Evolutionary conservation across 768 basidiomycete species (phyloP), one percentile per base, ranked within the genome.

Genomic region (Clavulina sp.): DNA sequence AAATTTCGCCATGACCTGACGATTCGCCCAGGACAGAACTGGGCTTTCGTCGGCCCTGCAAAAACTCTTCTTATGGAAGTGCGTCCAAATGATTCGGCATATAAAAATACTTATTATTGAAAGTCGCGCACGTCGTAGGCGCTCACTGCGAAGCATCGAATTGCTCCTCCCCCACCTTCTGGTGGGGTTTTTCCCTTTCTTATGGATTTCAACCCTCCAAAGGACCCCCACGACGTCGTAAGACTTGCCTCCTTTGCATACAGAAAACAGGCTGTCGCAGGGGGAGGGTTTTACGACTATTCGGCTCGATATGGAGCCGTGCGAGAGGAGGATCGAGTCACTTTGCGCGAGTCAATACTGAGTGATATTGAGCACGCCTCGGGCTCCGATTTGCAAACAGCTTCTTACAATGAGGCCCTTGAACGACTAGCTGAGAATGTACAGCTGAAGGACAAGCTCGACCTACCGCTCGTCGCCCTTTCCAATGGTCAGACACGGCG

Each of bases 401-500:
- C 13, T 16, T 13, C 24, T 13, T 13, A 16, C 13, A 16, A 13
- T 16, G 43, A 46, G 13, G 9, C 43, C 16, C 1, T 13, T 13
- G 16, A 16, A 46, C n/a, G 24, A 28, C 29, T 31, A 18, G 53
- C 44, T 4, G 48, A 41, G 1, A 63, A 65, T 44, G 71, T 96
- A 61, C 72, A 73, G 5, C 66, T 96, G 36, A 61, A 63, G 1
- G 57, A 69, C 3, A 65, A 92, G 24, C 68, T 97, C n/a, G 81
- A 91, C 60, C 60, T 93, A 4, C 93, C 93, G 0, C 62, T 85
- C 3, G 71, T 96, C 5, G 85, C 85, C 0, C 63, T 97, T 49
- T 86, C 83, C 56, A 93, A 92, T 59, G 93, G 93, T 0, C 92
- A 99, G 68, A 96, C 81, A 29, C 68, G 92, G 34, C 68, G 87